phyloP scores from a whole-genome alignment of 441 rosid species.

The Populus hybrid region DNA sequence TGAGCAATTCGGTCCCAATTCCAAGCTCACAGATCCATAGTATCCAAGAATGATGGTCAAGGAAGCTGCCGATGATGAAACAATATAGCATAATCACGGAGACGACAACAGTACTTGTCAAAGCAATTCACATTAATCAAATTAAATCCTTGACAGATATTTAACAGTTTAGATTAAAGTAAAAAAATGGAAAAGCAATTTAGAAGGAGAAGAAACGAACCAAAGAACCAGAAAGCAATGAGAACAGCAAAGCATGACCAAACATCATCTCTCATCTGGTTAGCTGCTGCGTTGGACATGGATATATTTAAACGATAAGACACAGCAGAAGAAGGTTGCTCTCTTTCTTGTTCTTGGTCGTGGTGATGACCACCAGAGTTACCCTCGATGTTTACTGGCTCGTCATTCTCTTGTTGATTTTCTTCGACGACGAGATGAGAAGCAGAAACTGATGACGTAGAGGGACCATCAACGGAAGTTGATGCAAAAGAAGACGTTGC shows the following conservation, averaged over 20 bases:
- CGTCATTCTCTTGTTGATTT: slow-evolving; percentile 18
- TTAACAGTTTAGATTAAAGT: neutral
- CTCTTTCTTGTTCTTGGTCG: neutral
- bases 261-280: slow-evolving; percentile 31
- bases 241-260: slow-evolving; percentile 40
- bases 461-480: slow-evolving; percentile 6
- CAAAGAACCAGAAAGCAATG: slow-evolving; percentile 47
- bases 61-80: slow-evolving; percentile 34
- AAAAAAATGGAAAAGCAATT: neutral
- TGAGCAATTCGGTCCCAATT: slow-evolving; percentile 44
- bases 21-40: slow-evolving; percentile 38
- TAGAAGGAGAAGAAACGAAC: slow-evolving; percentile 24
- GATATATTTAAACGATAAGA: slow-evolving; percentile 30
- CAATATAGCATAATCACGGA: neutral
- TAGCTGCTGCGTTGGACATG: slow-evolving; percentile 17
- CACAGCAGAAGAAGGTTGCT: slow-evolving; percentile 14
- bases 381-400: slow-evolving; percentile 6
- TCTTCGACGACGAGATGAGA: slow-evolving; percentile 22
- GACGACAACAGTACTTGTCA: neutral
- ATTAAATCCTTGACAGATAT: neutral
- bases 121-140: neutral
- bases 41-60: slow-evolving; percentile 47
- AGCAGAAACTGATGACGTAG: slow-evolving; percentile 17
- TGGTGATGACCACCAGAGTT: slow-evolving; percentile 6
- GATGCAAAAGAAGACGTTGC: slow-evolving; percentile 14